Evolutionary conservation across 2,329 filamentous ascomycete genomes (phyloP), one percentile per base, ranked within the genome.

Genomic region (Magnaporthiopsis rhizophila): DNA sequence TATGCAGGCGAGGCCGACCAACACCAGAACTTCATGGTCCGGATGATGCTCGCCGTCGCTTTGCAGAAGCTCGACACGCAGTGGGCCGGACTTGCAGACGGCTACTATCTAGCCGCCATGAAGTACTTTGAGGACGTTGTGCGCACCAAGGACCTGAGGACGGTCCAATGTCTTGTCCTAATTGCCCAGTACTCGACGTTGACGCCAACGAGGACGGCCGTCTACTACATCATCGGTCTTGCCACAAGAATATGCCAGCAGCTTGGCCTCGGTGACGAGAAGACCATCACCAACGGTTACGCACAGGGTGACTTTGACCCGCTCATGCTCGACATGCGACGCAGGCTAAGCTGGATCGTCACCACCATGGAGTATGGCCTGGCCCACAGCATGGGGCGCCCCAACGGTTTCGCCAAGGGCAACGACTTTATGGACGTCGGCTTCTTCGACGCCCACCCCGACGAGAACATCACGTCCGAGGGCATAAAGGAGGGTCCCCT

Each of bases 41-140:
- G 91, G 65, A 93, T 98, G 86, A 91, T 97, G 63, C 87, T 98
- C 72, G 94, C 95, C 36, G 96, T 97, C 71, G 94, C 92, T 74
- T 85, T 98, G 76, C 94, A 98, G 76, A 97, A 96, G 75, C 83
- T 97, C 71, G 91, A 93, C 72, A 86, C 89, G 0, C 88, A 91
- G 68, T 98, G 95, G 74, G 92, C 93, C n/a, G 93, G 93, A 30
- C 80, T 98, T 34, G 94, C 95, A 36, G 94, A 98, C 76, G 93
- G 92, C 73, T 98, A 96, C 77, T 98, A 97, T 72, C 83, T 97
- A 28, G 90, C 93, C 30, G 94, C 94, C 6, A 87, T 98, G 78
- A 87, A 89, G 67, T 88, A 88, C 70, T 87, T 98, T 66, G 91
- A 97, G 74, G 86, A 87, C 3, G 88, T 96, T 13, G 84, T 98